Conservation (phyloP, 2,329 filamentous ascomycete species). For the Niveomyces coronatus region DNA sequence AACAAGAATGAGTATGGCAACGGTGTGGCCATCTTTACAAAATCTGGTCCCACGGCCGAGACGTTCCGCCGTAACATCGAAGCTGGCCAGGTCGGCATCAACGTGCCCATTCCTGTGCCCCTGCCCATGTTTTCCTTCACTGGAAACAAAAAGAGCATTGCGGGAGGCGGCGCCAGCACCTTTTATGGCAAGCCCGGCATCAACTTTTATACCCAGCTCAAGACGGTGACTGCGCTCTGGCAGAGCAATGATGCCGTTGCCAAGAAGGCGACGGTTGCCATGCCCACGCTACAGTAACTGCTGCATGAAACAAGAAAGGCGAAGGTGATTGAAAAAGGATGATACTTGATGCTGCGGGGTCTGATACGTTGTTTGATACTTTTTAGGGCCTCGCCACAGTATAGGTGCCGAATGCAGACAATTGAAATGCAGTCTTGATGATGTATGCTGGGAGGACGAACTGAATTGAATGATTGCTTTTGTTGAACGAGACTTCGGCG, state of each 20-base stretch:
- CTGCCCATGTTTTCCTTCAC: conserved; percentile 65
- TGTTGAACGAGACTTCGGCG: no score
- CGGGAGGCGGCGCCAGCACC: conserved; percentile 82
- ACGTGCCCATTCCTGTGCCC: conserved; percentile 67
- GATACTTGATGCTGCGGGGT: no score
- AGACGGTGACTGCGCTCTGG: conserved; percentile 96
- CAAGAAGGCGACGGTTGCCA: conserved; percentile 76
- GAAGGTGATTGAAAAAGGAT: no score
- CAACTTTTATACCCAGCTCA: conserved; percentile 92
- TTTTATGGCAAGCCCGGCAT: conserved; percentile 93
- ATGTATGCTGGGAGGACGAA: no score
- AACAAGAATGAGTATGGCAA: conserved; percentile 84
- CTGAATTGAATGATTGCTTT: no score
- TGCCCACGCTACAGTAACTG: conserved; percentile 51
- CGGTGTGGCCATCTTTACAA: conserved; percentile 76
- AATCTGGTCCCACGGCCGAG: conserved; percentile 64
- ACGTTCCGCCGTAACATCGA: conserved; percentile 73
- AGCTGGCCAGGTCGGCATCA: conserved; percentile 78
- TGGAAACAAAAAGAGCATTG: conserved; percentile 80
- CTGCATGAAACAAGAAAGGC: neutral
- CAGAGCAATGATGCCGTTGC: conserved; percentile 72
- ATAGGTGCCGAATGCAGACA: no score
- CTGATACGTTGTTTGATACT: no score
- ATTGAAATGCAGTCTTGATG: no score
- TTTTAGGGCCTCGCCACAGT: no score